A percentile compares a stretch with the other conserved stretches of the same genome.
Conservation (phyloP, 2,329 filamentous ascomycete species). For the Beauveria rudraprayagi region DNA sequence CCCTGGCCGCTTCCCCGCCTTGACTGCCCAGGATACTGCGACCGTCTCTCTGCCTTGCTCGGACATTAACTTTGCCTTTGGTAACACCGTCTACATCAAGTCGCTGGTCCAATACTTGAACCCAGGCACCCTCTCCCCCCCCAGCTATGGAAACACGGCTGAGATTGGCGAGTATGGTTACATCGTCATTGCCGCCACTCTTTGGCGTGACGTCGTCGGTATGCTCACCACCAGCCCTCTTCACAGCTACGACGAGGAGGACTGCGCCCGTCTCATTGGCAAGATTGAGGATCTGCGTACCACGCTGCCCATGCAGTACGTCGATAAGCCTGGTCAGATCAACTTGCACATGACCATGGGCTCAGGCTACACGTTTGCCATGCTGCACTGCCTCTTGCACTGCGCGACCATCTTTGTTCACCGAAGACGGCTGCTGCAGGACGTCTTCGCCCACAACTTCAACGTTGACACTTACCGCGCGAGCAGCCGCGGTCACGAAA, state of each 20-base stretch:
- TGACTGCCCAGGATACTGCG: conserved; percentile 45
- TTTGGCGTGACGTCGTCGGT: conserved; percentile 54
- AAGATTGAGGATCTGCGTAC: conserved; percentile 48
- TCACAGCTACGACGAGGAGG: conserved; percentile 45
- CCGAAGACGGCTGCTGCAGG: conserved; percentile 49
- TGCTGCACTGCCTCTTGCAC: conserved; percentile 54
- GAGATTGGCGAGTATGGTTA: conserved; percentile 55
- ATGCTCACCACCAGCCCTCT: conserved; percentile 50
- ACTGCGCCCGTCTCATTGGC: conserved; percentile 41
- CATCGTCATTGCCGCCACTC: conserved; percentile 52
- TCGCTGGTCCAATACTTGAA: conserved; percentile 40
- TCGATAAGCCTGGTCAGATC: conserved; percentile 54
- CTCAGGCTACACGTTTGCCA: conserved; percentile 53
- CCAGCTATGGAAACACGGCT: conserved; percentile 31
- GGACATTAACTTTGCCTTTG: conserved; percentile 56
- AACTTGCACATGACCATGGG: conserved; percentile 57
- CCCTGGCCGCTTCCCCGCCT: conserved; percentile 49
- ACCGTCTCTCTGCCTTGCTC: conserved; percentile 51
- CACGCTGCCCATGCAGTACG: conserved; percentile 49
- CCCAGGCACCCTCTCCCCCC: conserved; percentile 26
- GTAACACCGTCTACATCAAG: conserved; percentile 50
- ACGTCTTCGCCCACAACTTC: conserved; percentile 45
- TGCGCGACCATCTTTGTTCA: conserved; percentile 55
- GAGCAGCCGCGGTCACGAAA: conserved; percentile 41
- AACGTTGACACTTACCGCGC: conserved; percentile 46